These are phyloP conservation scores for Sphaerostilbella broomeana DNA, from an alignment of 2,329 filamentous ascomycete genomes.

Conservation along the genomic window DNA sequence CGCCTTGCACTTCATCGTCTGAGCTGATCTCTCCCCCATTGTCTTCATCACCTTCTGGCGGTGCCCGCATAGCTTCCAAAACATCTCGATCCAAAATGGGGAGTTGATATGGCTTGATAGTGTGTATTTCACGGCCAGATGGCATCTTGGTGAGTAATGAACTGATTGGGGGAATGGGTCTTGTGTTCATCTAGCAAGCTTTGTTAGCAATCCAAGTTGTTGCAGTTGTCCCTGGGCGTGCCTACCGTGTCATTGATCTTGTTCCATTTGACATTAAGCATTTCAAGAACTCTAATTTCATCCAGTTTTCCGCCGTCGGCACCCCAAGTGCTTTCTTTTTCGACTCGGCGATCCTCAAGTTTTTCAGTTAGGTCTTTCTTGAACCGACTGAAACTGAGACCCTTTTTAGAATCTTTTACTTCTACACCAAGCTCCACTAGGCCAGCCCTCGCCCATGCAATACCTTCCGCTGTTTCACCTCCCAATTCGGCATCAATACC, in stretches of 20 bases:
- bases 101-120: slow-evolving; percentile 59
- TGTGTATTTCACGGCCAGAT: slow-evolving; percentile 80
- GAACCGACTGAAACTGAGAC: slow-evolving; percentile 54
- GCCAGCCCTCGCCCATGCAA: slow-evolving; percentile 80
- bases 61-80: slow-evolving; percentile 53
- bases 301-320: slow-evolving; percentile 78
- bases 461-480: slow-evolving; percentile 73
- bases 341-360: slow-evolving; percentile 71
- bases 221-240: no score
- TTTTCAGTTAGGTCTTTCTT: slow-evolving; percentile 71
- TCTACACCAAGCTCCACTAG: slow-evolving; percentile 67
- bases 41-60: slow-evolving; percentile 29
- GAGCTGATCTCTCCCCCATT: slow-evolving; percentile 31
- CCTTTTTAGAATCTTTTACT: slow-evolving; percentile 43
- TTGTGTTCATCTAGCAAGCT: slow-evolving; percentile 63
- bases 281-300: slow-evolving; percentile 77
- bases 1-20: slow-evolving; percentile 30
- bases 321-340: slow-evolving; percentile 69
- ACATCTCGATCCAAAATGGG: slow-evolving; percentile 58
- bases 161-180: slow-evolving; percentile 64
- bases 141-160: slow-evolving; percentile 74
- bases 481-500: slow-evolving; percentile 81
- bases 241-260: slow-evolving; percentile 88
- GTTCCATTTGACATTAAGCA: slow-evolving; percentile 82
- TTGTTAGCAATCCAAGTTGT: not conserved